A percentile compares a stretch with the other conserved stretches of the same genome.
Evolutionary conservation across 208 protist genomes (phyloP).

Genomic region (Acanthamoeba castellanii): DNA sequence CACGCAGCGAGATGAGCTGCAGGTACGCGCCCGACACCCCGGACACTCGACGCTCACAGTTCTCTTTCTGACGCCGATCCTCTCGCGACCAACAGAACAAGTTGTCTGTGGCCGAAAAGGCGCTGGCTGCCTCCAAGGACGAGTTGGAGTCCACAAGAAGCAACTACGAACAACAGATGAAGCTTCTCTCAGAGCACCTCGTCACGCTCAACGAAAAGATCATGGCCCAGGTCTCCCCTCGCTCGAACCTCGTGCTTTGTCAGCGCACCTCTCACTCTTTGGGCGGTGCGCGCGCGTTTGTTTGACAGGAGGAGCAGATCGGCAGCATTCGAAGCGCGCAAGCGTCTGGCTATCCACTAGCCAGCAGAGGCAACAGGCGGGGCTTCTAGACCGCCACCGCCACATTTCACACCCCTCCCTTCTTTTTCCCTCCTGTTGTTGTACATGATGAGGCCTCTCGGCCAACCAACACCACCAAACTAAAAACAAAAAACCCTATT

Average conservation of each 20-base stretch:
- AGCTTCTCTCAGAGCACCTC: constrained; percentile 49
- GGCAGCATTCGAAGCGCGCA: constrained; percentile 11
- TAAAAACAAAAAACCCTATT: no score
- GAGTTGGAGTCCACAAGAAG: constrained; percentile 29
- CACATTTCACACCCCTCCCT: no score
- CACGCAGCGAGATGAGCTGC: constrained; percentile 45
- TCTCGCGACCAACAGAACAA: background rate
- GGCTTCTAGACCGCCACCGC: background rate
- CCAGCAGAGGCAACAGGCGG: background rate
- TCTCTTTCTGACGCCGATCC: background rate
- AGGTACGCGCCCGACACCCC: background rate
- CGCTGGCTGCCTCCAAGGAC: constrained; percentile 38
- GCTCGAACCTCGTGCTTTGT: background rate
- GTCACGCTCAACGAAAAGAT: constrained; percentile 68
- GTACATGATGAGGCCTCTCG: no score
- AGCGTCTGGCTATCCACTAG: constrained; percentile 25
- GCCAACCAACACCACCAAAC: no score
- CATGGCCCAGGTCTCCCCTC: background rate
- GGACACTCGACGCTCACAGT: no score
- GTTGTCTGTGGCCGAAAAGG: constrained; percentile 31
- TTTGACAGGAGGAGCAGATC: constrained; percentile 35
- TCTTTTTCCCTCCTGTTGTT: background rate
- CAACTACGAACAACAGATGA: constrained; percentile 57
- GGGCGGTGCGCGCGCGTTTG: background rate
- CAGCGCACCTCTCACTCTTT: background rate